A percentile compares a stretch with the other conserved stretches of the same genome.
phyloP scores from a whole-genome alignment of 768 basidiomycete genomes.

The Tulasnella sp. region DNA sequence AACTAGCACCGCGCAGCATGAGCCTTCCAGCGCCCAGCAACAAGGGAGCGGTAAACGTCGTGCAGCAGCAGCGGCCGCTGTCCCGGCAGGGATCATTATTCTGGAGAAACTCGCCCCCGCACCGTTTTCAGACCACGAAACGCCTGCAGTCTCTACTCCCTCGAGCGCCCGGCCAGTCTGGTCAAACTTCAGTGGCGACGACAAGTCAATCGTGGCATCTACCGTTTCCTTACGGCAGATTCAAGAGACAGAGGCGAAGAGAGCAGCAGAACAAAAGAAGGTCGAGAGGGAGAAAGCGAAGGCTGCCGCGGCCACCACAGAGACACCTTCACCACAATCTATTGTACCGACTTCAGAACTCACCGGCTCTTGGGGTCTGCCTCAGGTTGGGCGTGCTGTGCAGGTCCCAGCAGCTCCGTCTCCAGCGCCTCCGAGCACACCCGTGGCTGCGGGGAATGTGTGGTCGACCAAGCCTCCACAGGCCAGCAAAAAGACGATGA shows the following conservation, averaged over 20 bases:
- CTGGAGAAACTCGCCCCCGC: conserved; percentile 33
- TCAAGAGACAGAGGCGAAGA: conserved; percentile 83
- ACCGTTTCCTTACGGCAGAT: conserved; percentile 80
- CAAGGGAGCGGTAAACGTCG: background rate
- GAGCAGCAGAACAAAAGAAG: conserved; percentile 59
- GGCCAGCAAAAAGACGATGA: conserved; percentile 79
- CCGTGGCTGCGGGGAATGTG: conserved; percentile 35
- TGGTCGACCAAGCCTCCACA: conserved; percentile 50
- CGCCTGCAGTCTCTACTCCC: conserved; percentile 17
- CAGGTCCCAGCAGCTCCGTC: conserved; percentile 25
- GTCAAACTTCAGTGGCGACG: conserved; percentile 2
- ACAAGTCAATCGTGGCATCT: conserved; percentile 19
- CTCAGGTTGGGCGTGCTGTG: conserved; percentile 52
- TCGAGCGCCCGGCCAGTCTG: background rate
- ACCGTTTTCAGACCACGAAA: conserved; percentile 55
- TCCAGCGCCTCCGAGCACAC: conserved; percentile 23
- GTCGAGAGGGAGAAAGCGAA: conserved; percentile 59
- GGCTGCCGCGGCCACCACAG: conserved; percentile 27
- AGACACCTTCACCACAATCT: background rate
- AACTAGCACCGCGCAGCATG: conserved; percentile 5
- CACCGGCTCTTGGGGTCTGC: conserved; percentile 66
- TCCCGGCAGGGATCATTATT: conserved; percentile 21
- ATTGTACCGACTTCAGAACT: conserved; percentile 21
- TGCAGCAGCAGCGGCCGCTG: conserved; percentile 22
- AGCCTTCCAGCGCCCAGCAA: no score